Percentiles rank a stretch among this genome's conserved stretches.
phyloP scores from a whole-genome alignment of 345 rosid genomes.

The Orychophragmus violaceus region DNA sequence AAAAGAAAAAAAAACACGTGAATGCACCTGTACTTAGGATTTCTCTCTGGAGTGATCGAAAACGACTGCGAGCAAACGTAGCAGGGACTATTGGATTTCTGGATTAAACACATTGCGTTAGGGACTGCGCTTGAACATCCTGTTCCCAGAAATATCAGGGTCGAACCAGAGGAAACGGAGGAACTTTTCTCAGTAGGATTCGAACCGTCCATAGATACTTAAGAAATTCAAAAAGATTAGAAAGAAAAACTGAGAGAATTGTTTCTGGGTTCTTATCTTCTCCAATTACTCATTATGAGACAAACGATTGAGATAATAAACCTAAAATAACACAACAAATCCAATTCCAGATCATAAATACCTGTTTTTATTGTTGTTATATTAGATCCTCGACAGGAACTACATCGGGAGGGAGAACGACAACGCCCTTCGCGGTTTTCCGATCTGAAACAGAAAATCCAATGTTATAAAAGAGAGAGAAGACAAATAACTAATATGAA shows the following conservation, averaged over 20 bases:
- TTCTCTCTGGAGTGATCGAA: slow-evolving; percentile 55
- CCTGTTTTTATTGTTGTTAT: no score
- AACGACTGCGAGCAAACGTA: slow-evolving; percentile 62
- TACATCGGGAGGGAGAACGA: not conserved
- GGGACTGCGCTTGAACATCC: no score
- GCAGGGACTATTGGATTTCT: slow-evolving; percentile 78
- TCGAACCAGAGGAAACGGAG: slow-evolving; percentile 37
- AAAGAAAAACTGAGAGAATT: no score
- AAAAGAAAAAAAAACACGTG: no score
- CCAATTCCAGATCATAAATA: no score
- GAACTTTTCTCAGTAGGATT: slow-evolving; percentile 10
- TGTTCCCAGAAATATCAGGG: slow-evolving; percentile 83
- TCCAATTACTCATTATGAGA: no score
- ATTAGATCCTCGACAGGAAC: not conserved
- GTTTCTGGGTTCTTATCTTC: no score
- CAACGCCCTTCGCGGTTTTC: not conserved
- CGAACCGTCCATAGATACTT: not conserved
- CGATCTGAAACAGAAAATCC: not conserved
- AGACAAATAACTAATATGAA: no score
- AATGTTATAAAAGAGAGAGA: not conserved
- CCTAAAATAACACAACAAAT: no score
- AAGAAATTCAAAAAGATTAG: no score
- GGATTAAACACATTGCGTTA: slow-evolving; percentile 81
- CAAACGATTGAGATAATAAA: no score
- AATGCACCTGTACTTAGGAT: slow-evolving; percentile 80